Conservation (phyloP, 257 asterid genomes). For the Oldenlandia corymbosa region DNA sequence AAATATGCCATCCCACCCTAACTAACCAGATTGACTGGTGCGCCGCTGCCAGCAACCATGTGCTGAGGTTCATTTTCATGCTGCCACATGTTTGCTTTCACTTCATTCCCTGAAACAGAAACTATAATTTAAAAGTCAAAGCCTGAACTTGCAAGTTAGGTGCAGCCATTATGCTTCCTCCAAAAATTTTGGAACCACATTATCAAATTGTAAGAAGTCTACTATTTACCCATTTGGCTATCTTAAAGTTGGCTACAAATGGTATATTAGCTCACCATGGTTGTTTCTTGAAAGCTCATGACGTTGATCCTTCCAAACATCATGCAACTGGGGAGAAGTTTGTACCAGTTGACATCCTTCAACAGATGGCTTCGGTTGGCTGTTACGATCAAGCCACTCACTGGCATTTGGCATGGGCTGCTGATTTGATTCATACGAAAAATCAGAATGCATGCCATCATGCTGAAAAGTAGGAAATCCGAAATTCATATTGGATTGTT, state of each 20-base stretch:
- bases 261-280: conserved; percentile 16
- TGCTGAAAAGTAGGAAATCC: conserved; percentile 37
- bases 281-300: conserved; percentile 22
- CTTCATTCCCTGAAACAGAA: conserved; percentile 44
- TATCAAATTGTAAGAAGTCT: not conserved
- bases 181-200: not conserved
- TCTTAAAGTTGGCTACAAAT: conserved; percentile 15
- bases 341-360: conserved; percentile 37
- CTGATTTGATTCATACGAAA: conserved; percentile 32
- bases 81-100: conserved; percentile 35
- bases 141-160: not conserved
- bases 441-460: conserved; percentile 41
- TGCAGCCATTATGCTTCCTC: conserved; percentile 2
- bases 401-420: conserved; percentile 26
- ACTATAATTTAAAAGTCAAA: conserved; percentile 8
- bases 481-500: conserved; percentile 26
- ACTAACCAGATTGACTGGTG: conserved; percentile 43
- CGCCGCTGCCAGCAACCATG: conserved; percentile 26
- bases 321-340: conserved; percentile 26
- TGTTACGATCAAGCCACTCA: conserved; percentile 32
- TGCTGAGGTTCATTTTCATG: conserved; percentile 29
- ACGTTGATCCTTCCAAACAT: conserved; percentile 28
- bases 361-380: conserved; percentile 33
- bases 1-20: not conserved
- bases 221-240: conserved; percentile 20